A percentile compares a stretch with the other conserved stretches of the same genome.
Evolutionary conservation across 805 yeast species (phyloP).

Genomic region (Candida quercuum): DNA sequence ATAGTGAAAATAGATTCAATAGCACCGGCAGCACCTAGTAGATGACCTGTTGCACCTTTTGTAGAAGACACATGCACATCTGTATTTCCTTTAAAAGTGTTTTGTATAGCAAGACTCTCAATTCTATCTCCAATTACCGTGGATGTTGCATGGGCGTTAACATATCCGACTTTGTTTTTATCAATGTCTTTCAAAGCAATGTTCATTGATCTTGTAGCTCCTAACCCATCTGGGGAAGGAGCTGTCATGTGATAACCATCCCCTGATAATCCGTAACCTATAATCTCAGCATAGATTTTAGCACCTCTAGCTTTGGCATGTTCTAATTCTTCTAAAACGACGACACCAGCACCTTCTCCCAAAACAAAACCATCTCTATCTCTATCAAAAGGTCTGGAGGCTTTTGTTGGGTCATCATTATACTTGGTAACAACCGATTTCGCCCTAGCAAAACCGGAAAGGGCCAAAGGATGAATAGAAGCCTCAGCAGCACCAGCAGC

Average conservation of each 20-base stretch:
- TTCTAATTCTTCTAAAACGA: constrained; percentile 70
- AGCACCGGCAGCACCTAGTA: constrained; percentile 94
- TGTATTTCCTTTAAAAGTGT: constrained; percentile 38
- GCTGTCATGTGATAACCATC: constrained; percentile 94
- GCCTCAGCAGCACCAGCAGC: constrained; percentile 95
- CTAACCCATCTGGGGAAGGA: constrained; percentile 76
- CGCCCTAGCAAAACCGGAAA: constrained; percentile 90
- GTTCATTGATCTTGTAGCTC: constrained; percentile 79
- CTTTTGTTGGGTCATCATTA: constrained; percentile 55
- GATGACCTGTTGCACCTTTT: constrained; percentile 91
- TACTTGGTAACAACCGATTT: constrained; percentile 64
- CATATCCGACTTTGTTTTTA: constrained; percentile 55
- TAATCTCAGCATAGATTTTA: constrained; percentile 70
- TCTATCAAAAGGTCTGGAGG: constrained; percentile 85
- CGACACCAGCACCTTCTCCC: constrained; percentile 87
- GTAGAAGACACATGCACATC: constrained; percentile 64
- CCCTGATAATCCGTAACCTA: constrained; percentile 87
- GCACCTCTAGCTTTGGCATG: constrained; percentile 68
- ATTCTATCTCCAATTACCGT: constrained; percentile 86
- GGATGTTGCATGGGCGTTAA: constrained; percentile 97
- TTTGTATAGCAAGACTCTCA: constrained; percentile 69
- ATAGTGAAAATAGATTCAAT: constrained; percentile 84
- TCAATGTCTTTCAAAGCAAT: constrained; percentile 54
- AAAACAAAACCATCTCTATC: constrained; percentile 82
- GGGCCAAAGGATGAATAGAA: constrained; percentile 75